Evolutionary conservation across 202 grass and related monocot genomes (phyloP).

Genomic region (Hordeum pubiflorum): DNA sequence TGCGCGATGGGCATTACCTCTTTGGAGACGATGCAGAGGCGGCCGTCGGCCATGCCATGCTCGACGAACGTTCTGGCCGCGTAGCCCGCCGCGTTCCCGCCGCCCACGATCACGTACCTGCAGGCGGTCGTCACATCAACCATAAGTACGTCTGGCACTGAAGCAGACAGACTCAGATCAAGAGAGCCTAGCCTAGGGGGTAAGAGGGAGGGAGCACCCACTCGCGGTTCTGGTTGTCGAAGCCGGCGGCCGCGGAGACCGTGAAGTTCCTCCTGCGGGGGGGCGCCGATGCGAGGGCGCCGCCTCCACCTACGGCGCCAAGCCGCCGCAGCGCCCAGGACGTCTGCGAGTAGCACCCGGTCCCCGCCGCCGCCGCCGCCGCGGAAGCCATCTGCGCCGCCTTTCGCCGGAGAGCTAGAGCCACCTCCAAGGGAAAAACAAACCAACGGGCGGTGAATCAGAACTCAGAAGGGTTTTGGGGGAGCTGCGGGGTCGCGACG

Average conservation of each 20-base stretch:
- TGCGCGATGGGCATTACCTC: conserved; percentile 43
- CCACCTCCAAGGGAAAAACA: conserved; percentile 36
- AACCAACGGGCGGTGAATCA: neutral
- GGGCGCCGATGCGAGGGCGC: neutral
- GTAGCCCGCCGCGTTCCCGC: conserved; percentile 82
- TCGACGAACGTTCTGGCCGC: conserved; percentile 84
- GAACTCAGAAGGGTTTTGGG: neutral
- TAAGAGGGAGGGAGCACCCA: conserved; percentile 14
- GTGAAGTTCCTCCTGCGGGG: conserved; percentile 21
- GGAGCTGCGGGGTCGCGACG: neutral
- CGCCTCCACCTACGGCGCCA: neutral
- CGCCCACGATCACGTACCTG: conserved; percentile 93
- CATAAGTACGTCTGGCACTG: neutral
- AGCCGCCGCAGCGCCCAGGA: conserved; percentile 26
- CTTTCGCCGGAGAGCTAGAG: conserved; percentile 39
- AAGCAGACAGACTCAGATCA: neutral
- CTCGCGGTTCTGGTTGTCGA: conserved; percentile 58
- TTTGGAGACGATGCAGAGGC: conserved; percentile 90
- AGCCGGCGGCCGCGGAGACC: conserved; percentile 32
- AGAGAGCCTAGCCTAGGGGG: neutral
- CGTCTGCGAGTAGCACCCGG: conserved; percentile 1
- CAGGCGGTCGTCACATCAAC: neutral
- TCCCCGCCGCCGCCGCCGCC: neutral
- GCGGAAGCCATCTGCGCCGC: conserved; percentile 31
- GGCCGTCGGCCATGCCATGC: conserved; percentile 77